Evolutionary conservation across 2,329 filamentous ascomycete species (phyloP).

Genomic region (Drechslerella dactyloides): DNA sequence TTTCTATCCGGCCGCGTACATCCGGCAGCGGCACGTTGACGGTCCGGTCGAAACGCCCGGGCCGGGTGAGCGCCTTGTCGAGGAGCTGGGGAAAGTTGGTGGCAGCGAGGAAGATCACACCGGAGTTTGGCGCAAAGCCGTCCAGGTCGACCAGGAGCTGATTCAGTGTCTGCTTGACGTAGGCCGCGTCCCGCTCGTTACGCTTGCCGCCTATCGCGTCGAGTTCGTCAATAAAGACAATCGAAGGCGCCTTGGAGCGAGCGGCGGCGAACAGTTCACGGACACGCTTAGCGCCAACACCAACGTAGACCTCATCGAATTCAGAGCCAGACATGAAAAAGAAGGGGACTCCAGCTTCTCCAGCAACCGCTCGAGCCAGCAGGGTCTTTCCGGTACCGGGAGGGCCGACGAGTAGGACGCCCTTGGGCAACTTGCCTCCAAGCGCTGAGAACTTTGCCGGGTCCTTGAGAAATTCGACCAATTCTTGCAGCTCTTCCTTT

Average conservation of each 20-base stretch:
- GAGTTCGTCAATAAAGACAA: slow-evolving; percentile 93
- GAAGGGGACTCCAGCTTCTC: slow-evolving; percentile 96
- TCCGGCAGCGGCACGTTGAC: slow-evolving; percentile 88
- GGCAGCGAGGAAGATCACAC: slow-evolving; percentile 92
- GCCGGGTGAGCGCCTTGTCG: slow-evolving; percentile 91
- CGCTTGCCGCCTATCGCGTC: slow-evolving; percentile 94
- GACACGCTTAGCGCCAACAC: slow-evolving; percentile 93
- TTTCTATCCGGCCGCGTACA: slow-evolving; percentile 88
- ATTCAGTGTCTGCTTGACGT: slow-evolving; percentile 96
- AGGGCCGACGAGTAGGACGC: slow-evolving; percentile 90
- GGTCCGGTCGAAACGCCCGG: slow-evolving; percentile 93
- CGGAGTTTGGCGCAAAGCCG: slow-evolving; percentile 91
- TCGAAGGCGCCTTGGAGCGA: slow-evolving; percentile 83
- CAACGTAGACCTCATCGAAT: slow-evolving; percentile 98
- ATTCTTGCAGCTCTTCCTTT: slow-evolving; percentile 95
- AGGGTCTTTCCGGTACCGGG: slow-evolving; percentile 98
- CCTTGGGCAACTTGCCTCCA: slow-evolving; percentile 95
- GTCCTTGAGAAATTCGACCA: slow-evolving; percentile 93
- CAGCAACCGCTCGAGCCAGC: slow-evolving; percentile 90
- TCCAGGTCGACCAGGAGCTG: slow-evolving; percentile 96
- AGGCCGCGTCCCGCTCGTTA: slow-evolving; percentile 89
- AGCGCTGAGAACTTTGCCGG: slow-evolving; percentile 92
- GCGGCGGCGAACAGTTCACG: slow-evolving; percentile 88
- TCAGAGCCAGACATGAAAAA: slow-evolving; percentile 99
- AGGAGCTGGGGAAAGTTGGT: slow-evolving; percentile 95